phyloP scores from a whole-genome alignment of 352 stramenopile species.

The Globisporangium orthogonon region DNA sequence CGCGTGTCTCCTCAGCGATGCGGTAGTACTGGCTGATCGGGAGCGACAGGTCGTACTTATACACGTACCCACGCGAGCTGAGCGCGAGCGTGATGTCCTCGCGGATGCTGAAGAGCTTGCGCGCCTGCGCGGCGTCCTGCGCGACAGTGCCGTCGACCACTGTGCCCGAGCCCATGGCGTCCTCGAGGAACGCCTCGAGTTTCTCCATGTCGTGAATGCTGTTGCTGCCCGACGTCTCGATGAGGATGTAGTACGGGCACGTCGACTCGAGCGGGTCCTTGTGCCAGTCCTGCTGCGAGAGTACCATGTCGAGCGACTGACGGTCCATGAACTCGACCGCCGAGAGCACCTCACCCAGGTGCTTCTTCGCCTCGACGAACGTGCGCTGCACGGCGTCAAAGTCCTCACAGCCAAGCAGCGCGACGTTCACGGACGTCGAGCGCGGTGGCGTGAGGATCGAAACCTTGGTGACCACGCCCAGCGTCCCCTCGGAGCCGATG shows the following conservation, averaged over 20 bases:
- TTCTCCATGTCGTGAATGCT: slow-evolving; percentile 90
- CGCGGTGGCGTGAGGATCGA: slow-evolving; percentile 68
- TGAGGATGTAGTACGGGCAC: slow-evolving; percentile 91
- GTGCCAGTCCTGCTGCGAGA: slow-evolving; percentile 55
- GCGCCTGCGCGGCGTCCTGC: slow-evolving; percentile 87
- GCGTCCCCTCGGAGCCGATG: slow-evolving; percentile 94
- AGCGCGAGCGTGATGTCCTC: slow-evolving; percentile 92
- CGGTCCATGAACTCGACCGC: slow-evolving; percentile 96
- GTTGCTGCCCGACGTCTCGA: slow-evolving; percentile 94
- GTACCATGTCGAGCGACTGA: slow-evolving; percentile 83
- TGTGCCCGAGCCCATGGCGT: slow-evolving; percentile 54
- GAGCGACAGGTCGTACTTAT: slow-evolving; percentile 98
- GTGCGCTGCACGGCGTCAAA: slow-evolving; percentile 83
- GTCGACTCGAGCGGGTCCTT: slow-evolving; percentile 58
- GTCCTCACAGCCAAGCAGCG: slow-evolving; percentile 86
- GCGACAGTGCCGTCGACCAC: slow-evolving; percentile 91
- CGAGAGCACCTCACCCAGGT: slow-evolving; percentile 92
- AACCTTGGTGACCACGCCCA: slow-evolving; percentile 94
- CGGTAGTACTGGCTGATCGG: slow-evolving; percentile 90
- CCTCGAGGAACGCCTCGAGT: slow-evolving; percentile 78
- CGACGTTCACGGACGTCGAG: slow-evolving; percentile 81
- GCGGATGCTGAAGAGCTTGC: slow-evolving; percentile 92
- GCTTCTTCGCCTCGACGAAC: slow-evolving; percentile 78
- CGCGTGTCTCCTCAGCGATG: slow-evolving; percentile 79
- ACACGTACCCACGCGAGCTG: slow-evolving; percentile 84